These are phyloP conservation scores for Rhodotorula sp. DNA, from an alignment of 1,284 basidiomycete genomes.

Conservation along the genomic window DNA sequence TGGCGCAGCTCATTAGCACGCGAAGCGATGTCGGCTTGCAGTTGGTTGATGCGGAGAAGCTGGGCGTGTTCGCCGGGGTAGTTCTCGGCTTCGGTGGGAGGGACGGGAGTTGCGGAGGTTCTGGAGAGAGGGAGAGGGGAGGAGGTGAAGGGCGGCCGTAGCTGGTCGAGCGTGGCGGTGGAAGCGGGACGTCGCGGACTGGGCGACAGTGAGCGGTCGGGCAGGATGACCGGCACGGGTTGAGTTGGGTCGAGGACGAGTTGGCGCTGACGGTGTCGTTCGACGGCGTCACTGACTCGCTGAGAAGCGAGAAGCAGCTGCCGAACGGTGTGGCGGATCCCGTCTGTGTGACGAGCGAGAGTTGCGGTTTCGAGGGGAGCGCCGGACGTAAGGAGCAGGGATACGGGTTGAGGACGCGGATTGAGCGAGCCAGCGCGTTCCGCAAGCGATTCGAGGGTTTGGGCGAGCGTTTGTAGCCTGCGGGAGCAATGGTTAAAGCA, in stretches of 20 bases:
- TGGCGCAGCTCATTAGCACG: constrained; percentile 11
- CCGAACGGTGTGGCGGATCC: constrained; percentile 17
- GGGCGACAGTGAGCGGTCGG: neutral
- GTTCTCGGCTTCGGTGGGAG: constrained; percentile 3
- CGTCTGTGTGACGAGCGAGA: constrained; percentile 6
- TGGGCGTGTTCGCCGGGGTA: constrained; percentile 30
- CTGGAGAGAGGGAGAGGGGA: neutral
- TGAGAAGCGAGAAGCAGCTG: constrained; percentile 21
- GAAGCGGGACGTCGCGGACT: neutral
- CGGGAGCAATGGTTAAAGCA: neutral
- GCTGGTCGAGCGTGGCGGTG: neutral
- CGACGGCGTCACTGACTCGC: constrained; percentile 21
- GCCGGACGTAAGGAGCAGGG: neutral
- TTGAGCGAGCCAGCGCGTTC: constrained; percentile 11
- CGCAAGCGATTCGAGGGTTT: constrained; percentile 9
- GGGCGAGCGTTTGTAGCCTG: constrained; percentile 6
- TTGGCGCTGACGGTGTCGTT: constrained; percentile 13
- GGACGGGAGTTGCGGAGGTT: neutral
- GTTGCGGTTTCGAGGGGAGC: neutral
- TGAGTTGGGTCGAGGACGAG: neutral
- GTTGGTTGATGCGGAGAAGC: constrained; percentile 19
- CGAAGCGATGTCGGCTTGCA: constrained; percentile 19
- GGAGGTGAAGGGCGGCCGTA: neutral
- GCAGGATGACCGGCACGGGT: constrained; percentile 10
- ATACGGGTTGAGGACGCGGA: too few species aligned